These are phyloP conservation scores for Fusarium multiceps DNA, from an alignment of 2,329 filamentous ascomycete species.

Conservation along the genomic window DNA sequence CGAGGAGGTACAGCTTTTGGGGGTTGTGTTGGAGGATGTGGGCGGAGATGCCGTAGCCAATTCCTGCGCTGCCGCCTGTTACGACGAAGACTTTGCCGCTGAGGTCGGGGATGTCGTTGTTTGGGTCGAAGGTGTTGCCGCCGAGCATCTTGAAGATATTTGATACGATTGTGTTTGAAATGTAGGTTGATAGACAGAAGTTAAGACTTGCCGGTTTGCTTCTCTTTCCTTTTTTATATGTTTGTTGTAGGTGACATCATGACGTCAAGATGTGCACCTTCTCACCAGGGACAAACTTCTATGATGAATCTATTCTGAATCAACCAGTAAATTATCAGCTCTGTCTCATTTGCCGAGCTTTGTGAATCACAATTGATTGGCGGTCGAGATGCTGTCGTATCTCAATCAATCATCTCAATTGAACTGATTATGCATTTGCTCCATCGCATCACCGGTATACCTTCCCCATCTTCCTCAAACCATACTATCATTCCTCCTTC, in stretches of 20 bases:
- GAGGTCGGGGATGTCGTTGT: conserved; percentile 11
- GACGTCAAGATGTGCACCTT: conserved; percentile 1
- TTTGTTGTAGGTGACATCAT: background rate
- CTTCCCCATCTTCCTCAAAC: background rate
- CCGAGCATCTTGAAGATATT: background rate
- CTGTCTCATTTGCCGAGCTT: too few relatives aligned
- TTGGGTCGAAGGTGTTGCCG: conserved; percentile 9
- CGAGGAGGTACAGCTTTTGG: conserved; percentile 2
- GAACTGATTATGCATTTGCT: too few relatives aligned
- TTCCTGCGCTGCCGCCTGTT: conserved; percentile 13
- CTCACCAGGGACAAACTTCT: too few relatives aligned
- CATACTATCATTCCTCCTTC: background rate
- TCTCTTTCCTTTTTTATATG: background rate
- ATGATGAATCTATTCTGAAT: too few relatives aligned
- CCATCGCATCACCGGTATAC: too few relatives aligned
- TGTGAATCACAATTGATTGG: too few relatives aligned
- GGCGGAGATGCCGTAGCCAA: conserved; percentile 12
- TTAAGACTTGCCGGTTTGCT: too few relatives aligned
- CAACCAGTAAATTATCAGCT: rapidly evolving
- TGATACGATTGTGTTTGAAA: too few relatives aligned
- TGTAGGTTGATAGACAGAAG: too few relatives aligned
- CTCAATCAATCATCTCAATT: rapidly evolving
- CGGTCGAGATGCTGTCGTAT: too few relatives aligned
- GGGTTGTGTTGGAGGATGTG: conserved; percentile 17
- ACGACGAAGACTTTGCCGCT: conserved; percentile 10